phyloP scores from a whole-genome alignment of 2,329 filamentous ascomycete species.

The Capronia americana region DNA sequence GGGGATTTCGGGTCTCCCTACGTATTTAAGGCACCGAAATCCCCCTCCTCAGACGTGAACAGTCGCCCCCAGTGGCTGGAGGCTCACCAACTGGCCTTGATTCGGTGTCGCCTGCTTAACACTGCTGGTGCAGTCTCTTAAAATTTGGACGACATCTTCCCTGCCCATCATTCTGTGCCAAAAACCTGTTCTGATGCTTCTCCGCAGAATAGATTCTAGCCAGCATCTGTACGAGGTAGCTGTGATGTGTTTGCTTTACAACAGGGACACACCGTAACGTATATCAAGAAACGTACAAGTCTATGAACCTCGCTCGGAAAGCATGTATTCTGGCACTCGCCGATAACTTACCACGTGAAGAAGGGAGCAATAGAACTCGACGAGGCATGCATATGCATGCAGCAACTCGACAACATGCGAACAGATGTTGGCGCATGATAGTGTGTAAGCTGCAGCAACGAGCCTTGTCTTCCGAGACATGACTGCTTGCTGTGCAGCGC shows the following conservation, averaged over 20 bases:
- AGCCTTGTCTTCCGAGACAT: constrained; percentile 1
- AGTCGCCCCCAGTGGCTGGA: not conserved
- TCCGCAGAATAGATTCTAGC: not conserved
- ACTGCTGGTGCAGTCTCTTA: not conserved
- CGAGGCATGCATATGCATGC: constrained; percentile 6
- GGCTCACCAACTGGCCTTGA: not conserved
- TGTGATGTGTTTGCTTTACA: not conserved
- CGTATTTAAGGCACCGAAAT: constrained; percentile 13
- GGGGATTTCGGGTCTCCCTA: constrained; percentile 10
- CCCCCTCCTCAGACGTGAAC: not conserved
- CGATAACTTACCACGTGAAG: not conserved
- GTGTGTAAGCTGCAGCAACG: constrained; percentile 7
- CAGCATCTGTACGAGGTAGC: not conserved
- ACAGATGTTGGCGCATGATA: constrained; percentile 5
- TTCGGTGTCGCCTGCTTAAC: not conserved
- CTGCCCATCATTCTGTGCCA: not conserved
- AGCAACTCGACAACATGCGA: constrained; percentile 10
- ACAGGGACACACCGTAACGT: not conserved
- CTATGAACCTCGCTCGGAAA: no score
- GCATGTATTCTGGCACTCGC: not conserved
- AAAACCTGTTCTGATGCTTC: not conserved
- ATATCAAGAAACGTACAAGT: not conserved
- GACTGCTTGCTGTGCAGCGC: not conserved
- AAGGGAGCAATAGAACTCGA: not conserved
- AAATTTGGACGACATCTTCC: not conserved